Evolutionary conservation across 2,329 filamentous ascomycete genomes (phyloP).

Genomic region (Exophiala dermatitidis): DNA sequence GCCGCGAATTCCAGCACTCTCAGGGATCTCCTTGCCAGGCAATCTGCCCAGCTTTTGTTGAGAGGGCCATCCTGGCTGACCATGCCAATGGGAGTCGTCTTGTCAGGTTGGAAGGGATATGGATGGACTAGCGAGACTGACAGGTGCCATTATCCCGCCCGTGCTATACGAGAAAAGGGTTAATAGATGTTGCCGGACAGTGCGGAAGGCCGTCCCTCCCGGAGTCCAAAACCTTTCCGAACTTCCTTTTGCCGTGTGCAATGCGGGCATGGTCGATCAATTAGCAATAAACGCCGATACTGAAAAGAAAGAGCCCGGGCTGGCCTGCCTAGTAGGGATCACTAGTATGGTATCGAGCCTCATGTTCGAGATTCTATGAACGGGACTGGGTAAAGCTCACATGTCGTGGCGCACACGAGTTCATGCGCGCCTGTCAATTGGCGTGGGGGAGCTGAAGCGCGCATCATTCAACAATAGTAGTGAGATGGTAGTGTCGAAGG

Average conservation of each 20-base stretch:
- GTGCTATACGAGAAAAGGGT: neutral
- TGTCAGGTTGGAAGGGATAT: too few relatives aligned
- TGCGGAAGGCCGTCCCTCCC: conserved; percentile 1
- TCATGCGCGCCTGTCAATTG: neutral
- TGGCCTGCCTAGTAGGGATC: neutral
- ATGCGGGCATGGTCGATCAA: neutral
- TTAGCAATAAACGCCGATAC: neutral
- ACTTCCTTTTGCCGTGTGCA: neutral
- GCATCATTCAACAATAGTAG: neutral
- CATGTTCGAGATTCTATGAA: neutral
- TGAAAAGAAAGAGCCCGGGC: neutral
- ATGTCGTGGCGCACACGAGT: neutral
- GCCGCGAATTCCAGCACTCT: too few relatives aligned
- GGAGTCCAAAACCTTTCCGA: neutral
- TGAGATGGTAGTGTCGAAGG: too few relatives aligned
- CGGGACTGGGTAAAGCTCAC: too few relatives aligned
- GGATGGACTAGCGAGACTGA: neutral
- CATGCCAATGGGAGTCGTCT: too few relatives aligned
- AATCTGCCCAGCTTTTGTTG: too few relatives aligned
- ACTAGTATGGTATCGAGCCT: neutral
- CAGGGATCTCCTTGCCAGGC: too few relatives aligned
- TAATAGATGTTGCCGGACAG: neutral
- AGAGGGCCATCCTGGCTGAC: too few relatives aligned
- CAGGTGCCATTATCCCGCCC: neutral
- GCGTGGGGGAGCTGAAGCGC: neutral